These are phyloP conservation scores for Leccinum subrobustum DNA, from an alignment of 1,284 basidiomycete species.

Conservation along the genomic window DNA sequence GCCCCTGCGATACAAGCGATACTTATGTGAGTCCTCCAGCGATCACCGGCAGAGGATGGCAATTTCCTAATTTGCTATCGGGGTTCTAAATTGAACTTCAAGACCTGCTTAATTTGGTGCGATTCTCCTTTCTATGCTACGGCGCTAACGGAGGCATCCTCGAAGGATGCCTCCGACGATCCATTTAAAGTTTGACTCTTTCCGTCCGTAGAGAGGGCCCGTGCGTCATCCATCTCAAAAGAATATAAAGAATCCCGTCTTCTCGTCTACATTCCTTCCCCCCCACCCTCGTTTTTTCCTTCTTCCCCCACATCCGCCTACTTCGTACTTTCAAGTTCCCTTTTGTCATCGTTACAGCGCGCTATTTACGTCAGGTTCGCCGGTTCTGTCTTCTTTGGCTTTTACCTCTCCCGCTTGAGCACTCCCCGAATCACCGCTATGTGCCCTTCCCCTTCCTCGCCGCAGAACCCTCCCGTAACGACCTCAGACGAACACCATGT, in stretches of 20 bases:
- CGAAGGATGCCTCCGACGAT: slow-evolving; percentile 25
- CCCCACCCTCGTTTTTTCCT: slow-evolving; percentile 9
- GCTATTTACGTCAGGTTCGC: slow-evolving; percentile 27
- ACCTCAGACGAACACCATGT: slow-evolving; percentile 17
- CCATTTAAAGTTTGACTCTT: slow-evolving; percentile 17
- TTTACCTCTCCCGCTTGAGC: slow-evolving; percentile 13
- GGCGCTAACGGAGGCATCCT: slow-evolving; percentile 26
- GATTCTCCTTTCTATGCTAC: slow-evolving; percentile 14
- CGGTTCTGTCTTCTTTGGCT: slow-evolving; percentile 10
- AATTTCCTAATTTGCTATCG: slow-evolving; percentile 18
- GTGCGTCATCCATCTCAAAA: slow-evolving; percentile 26
- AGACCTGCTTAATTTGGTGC: slow-evolving; percentile 27
- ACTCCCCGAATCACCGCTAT: slow-evolving; percentile 28
- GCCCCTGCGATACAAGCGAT: no score
- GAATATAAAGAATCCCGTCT: slow-evolving; percentile 27
- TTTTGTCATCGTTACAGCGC: slow-evolving; percentile 10
- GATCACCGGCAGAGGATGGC: slow-evolving; percentile 18
- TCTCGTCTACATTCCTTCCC: slow-evolving; percentile 10
- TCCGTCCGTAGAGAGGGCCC: slow-evolving; percentile 23
- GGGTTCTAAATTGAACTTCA: slow-evolving; percentile 29
- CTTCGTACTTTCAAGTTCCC: slow-evolving; percentile 18
- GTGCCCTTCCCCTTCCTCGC: slow-evolving; percentile 23
- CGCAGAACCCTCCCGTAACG: slow-evolving; percentile 24
- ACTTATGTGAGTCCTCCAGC: not conserved
- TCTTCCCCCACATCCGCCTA: slow-evolving; percentile 16